A percentile compares a stretch with the other conserved stretches of the same genome.
Conservation (phyloP, 345 rosid genomes). For the Gossypium longicalyx region DNA sequence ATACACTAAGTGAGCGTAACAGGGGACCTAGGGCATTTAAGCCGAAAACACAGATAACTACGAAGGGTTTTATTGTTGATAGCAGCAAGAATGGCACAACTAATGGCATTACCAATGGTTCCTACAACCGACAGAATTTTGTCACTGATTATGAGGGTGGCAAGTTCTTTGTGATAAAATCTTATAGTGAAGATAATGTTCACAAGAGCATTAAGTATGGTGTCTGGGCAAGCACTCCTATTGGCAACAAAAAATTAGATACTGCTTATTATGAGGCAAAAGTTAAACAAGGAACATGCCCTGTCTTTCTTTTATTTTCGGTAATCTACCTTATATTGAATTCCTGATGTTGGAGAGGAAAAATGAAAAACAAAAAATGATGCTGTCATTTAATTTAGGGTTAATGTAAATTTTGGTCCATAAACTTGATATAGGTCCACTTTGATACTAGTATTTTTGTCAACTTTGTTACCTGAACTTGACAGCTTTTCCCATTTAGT, state of each 20-base stretch:
- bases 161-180: slow-evolving; percentile 79
- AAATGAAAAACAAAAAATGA: not conserved
- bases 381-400: not conserved
- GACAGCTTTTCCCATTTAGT: too few relatives aligned
- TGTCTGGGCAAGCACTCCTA: slow-evolving; percentile 90
- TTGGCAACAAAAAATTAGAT: slow-evolving; percentile 80
- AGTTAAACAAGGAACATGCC: slow-evolving; percentile 45
- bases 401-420: too few relatives aligned
- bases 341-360: slow-evolving; percentile 11
- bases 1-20: slow-evolving; percentile 50
- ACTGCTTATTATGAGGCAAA: slow-evolving; percentile 71
- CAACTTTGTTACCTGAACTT: too few relatives aligned
- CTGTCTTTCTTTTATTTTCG: slow-evolving; percentile 73
- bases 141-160: slow-evolving; percentile 51
- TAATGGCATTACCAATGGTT: slow-evolving; percentile 24
- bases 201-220: slow-evolving; percentile 82
- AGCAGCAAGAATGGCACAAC: slow-evolving; percentile 24
- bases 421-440: too few relatives aligned
- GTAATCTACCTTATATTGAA: slow-evolving; percentile 32
- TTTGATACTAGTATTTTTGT: too few relatives aligned
- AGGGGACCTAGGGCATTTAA: slow-evolving; percentile 57
- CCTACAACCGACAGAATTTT: slow-evolving; percentile 37
- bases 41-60: slow-evolving; percentile 31
- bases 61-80: slow-evolving; percentile 19
- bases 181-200: slow-evolving; percentile 89